phyloP scores from a whole-genome alignment of 2,329 filamentous ascomycete genomes.

The Plenodomus biglobosus region DNA sequence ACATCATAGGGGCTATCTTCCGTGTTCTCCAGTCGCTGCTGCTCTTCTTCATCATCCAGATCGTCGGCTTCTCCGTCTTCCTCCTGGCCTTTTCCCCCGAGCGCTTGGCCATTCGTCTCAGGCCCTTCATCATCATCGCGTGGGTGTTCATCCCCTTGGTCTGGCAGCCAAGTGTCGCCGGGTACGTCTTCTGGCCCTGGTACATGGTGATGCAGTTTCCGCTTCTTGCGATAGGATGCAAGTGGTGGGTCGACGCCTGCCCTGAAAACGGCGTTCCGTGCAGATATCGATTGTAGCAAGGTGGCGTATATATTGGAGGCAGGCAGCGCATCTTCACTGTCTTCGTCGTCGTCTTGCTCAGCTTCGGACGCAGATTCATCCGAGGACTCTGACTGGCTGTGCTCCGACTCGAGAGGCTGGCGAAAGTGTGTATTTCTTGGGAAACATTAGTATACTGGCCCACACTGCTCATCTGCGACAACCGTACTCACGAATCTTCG shows the following conservation, averaged over 20 bases:
- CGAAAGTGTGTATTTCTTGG: slow-evolving; percentile 12
- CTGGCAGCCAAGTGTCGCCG: slow-evolving; percentile 4
- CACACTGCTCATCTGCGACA: not conserved
- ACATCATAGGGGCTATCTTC: slow-evolving; percentile 71
- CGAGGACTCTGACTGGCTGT: slow-evolving; percentile 22
- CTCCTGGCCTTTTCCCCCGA: not conserved
- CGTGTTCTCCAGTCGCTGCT: not conserved
- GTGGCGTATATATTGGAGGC: slow-evolving; percentile 55
- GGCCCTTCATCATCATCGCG: not conserved
- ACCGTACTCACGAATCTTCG: slow-evolving; percentile 36
- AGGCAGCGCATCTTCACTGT: slow-evolving; percentile 28
- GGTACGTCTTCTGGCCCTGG: not conserved
- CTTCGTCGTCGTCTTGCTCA: slow-evolving; percentile 27
- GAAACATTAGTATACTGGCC: not conserved
- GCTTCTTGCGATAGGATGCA: slow-evolving; percentile 54
- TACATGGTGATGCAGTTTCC: slow-evolving; percentile 50
- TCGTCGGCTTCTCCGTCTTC: slow-evolving; percentile 15
- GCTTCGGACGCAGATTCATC: slow-evolving; percentile 31
- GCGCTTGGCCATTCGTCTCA: not conserved
- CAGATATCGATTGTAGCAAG: slow-evolving; percentile 56
- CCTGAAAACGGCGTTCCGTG: slow-evolving; percentile 34
- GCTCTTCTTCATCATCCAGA: not conserved
- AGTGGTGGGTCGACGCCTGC: slow-evolving; percentile 17
- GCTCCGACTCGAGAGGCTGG: slow-evolving; percentile 21
- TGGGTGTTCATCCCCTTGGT: not conserved